Evolutionary conservation across 495 filamentous ascomycete genomes (phyloP).

Genomic region (Penicillium verhagenii): DNA sequence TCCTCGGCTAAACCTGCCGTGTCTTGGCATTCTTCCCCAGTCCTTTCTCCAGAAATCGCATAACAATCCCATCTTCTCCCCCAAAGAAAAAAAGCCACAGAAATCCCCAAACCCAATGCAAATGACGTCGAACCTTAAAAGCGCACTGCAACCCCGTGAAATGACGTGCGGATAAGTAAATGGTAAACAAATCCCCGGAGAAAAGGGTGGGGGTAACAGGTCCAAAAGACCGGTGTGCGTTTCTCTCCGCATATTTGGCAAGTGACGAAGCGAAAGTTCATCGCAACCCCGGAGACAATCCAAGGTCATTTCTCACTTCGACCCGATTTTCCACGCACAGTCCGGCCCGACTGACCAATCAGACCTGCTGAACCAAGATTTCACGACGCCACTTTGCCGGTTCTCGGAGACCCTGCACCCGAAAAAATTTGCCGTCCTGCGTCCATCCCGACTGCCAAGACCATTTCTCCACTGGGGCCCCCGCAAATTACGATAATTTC

Average conservation of each 20-base stretch:
- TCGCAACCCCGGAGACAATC: not conserved
- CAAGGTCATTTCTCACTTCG: not conserved
- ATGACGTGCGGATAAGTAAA: not conserved
- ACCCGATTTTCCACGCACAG: conserved; percentile 7
- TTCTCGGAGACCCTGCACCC: conserved; percentile 7
- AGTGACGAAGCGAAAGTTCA: not conserved
- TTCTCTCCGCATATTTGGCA: not conserved
- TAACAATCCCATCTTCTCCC: no score
- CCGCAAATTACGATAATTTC: conserved; percentile 16
- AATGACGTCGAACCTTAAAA: not conserved
- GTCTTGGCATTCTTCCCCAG: not conserved
- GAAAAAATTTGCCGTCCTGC: conserved; percentile 5
- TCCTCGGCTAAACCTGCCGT: not conserved
- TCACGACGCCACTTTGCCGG: conserved; percentile 2
- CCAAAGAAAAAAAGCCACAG: not conserved
- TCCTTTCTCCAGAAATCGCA: not conserved
- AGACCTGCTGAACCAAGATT: not conserved
- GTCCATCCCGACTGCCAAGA: conserved; percentile 4
- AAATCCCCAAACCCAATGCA: not conserved
- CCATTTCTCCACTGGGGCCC: conserved; percentile 14
- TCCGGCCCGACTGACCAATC: conserved; percentile 12
- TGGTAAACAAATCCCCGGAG: not conserved
- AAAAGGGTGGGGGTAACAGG: not conserved
- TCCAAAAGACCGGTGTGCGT: not conserved
- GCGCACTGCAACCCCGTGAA: not conserved